phyloP scores from a whole-genome alignment of 1,284 basidiomycete genomes.

The Puccinia hordei region DNA sequence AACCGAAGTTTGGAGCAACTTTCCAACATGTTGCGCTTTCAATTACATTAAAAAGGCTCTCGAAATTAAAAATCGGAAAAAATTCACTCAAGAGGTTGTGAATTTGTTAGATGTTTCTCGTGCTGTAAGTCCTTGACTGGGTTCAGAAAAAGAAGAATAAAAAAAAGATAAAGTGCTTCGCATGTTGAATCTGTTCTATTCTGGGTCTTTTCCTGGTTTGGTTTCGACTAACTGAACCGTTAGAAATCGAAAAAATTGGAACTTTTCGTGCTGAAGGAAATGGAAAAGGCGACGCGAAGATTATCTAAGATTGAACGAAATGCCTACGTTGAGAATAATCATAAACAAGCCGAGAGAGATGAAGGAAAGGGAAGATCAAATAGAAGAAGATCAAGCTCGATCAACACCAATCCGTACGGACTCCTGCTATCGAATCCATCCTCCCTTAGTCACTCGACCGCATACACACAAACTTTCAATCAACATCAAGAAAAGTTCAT shows the following conservation, averaged over 20 bases:
- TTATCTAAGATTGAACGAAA: conserved; percentile 21
- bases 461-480: neutral
- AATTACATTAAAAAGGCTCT: neutral
- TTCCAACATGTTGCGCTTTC: neutral
- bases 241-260: conserved; percentile 42
- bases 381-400: conserved; percentile 10
- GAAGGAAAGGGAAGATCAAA: neutral
- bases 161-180: neutral
- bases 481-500: neutral
- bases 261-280: conserved; percentile 32
- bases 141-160: neutral
- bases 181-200: neutral
- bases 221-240: neutral
- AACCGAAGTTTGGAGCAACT: neutral
- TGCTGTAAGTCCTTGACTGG: conserved; percentile 6
- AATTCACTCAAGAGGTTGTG: conserved; percentile 24
- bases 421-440: neutral
- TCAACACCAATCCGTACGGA: conserved; percentile 10
- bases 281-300: conserved; percentile 13
- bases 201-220: neutral
- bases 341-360: neutral
- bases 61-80: conserved; percentile 25
- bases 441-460: neutral
- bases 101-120: conserved; percentile 33
- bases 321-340: neutral